Percentiles rank a stretch among this genome's conserved stretches.
Evolutionary conservation across 2,329 filamentous ascomycete genomes (phyloP).

Genomic region (Fusarium metavorans): DNA sequence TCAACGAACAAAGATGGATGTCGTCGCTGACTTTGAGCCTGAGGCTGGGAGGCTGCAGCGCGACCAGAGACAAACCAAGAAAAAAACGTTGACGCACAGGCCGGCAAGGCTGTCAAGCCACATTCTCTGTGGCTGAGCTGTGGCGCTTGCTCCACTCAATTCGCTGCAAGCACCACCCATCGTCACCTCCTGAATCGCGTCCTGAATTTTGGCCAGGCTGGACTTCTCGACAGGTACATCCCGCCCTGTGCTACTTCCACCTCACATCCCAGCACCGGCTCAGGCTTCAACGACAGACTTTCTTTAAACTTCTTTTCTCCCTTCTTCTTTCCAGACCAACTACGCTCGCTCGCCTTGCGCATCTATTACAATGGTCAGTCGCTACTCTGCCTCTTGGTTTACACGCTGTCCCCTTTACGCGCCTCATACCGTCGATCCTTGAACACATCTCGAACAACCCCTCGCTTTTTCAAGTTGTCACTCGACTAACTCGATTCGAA

Average conservation of each 20-base stretch:
- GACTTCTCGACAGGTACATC: slow-evolving; percentile 29
- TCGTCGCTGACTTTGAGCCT: slow-evolving; percentile 27
- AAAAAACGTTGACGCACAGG: slow-evolving; percentile 45
- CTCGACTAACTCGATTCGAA: slow-evolving; percentile 25
- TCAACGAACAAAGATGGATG: slow-evolving; percentile 24
- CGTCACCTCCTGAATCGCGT: slow-evolving; percentile 41
- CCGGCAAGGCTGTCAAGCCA: slow-evolving; percentile 25
- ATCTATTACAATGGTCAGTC: slow-evolving; percentile 43
- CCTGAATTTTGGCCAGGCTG: slow-evolving; percentile 42
- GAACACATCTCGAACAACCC: slow-evolving; percentile 38
- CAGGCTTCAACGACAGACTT: slow-evolving; percentile 27
- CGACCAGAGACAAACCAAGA: slow-evolving; percentile 23
- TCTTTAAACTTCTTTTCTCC: slow-evolving; percentile 33
- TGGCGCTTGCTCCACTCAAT: slow-evolving; percentile 24
- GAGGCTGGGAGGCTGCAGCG: slow-evolving; percentile 24
- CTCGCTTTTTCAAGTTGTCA: slow-evolving; percentile 7
- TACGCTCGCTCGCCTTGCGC: slow-evolving; percentile 33
- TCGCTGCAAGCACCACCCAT: slow-evolving; percentile 16
- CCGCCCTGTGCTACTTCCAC: slow-evolving; percentile 27
- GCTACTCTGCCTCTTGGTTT: slow-evolving; percentile 5
- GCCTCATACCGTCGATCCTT: slow-evolving; percentile 11
- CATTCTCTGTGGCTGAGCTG: slow-evolving; percentile 22
- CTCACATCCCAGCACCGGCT: slow-evolving; percentile 23
- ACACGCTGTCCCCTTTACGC: slow-evolving; percentile 38
- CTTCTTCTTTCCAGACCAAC: slow-evolving; percentile 19